A percentile compares a stretch with the other conserved stretches of the same genome.
These are phyloP conservation scores for Talaromyces albobiverticillius DNA, from an alignment of 2,329 filamentous ascomycete species.

Conservation along the genomic window DNA sequence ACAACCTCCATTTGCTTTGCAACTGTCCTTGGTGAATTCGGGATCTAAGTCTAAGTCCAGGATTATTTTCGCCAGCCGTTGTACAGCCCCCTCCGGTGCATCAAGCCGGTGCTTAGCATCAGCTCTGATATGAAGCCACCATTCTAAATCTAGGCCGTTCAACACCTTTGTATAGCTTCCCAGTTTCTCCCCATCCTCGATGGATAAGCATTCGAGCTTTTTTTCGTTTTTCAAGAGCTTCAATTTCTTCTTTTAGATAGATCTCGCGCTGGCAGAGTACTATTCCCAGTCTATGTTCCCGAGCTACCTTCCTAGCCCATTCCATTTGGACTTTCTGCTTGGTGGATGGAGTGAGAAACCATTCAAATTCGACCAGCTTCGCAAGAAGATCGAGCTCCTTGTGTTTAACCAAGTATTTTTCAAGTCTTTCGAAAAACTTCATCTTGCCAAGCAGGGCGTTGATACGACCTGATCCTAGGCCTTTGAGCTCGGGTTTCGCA, in stretches of 20 bases:
- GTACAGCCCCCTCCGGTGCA: not conserved
- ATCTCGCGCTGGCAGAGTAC: not conserved
- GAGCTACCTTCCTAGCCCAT: not conserved
- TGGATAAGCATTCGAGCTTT: not conserved
- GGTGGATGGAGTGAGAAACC: not conserved
- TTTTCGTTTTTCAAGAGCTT: not conserved
- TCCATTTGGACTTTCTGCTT: not conserved
- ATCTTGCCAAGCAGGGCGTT: not conserved
- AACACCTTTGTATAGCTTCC: not conserved
- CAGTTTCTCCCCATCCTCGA: not conserved
- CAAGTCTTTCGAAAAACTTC: constrained; percentile 1
- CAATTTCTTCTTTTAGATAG: constrained; percentile 1
- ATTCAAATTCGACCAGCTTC: not conserved
- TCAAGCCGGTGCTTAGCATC: not conserved
- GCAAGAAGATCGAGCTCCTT: not conserved
- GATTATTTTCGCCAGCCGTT: too few relatives aligned
- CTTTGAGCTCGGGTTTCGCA: not conserved
- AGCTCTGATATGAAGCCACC: not conserved
- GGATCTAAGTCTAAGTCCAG: not conserved
- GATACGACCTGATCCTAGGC: not conserved
- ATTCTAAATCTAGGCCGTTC: not conserved
- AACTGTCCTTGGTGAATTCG: not conserved
- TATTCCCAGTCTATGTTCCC: not conserved
- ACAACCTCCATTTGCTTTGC: not conserved
- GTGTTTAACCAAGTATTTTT: not conserved